Conservation (phyloP, 495 filamentous ascomycete genomes). For the Aspergillus baeticus region DNA sequence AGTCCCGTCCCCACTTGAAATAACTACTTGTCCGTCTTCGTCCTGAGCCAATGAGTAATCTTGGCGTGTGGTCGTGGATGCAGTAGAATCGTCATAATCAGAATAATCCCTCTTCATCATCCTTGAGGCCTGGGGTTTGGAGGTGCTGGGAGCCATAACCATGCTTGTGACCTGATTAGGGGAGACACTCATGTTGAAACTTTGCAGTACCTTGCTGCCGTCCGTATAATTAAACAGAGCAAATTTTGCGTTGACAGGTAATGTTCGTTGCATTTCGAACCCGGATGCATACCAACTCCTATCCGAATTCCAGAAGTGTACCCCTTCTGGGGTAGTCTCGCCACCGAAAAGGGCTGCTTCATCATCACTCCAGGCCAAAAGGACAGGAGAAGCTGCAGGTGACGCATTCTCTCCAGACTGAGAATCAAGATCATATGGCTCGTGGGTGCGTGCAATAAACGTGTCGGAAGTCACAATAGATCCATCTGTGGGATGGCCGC, state of each 20-base stretch:
- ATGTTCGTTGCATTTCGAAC: conserved; percentile 54
- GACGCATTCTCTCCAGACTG: conserved; percentile 51
- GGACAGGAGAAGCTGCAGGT: conserved; percentile 63
- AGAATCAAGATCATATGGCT: conserved; percentile 58
- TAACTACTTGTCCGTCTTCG: conserved; percentile 62
- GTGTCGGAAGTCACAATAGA: conserved; percentile 64
- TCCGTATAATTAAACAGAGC: conserved; percentile 68
- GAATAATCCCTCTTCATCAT: conserved; percentile 61
- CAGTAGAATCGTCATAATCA: conserved; percentile 71
- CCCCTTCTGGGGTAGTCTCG: conserved; percentile 57
- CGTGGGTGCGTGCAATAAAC: conserved; percentile 63
- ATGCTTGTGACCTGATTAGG: conserved; percentile 79
- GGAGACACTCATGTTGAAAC: conserved; percentile 71
- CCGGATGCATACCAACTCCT: conserved; percentile 65
- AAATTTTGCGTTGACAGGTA: conserved; percentile 59
- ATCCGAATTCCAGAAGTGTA: conserved; percentile 58
- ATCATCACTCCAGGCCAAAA: conserved; percentile 73
- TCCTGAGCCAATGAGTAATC: conserved; percentile 65
- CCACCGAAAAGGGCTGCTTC: conserved; percentile 80
- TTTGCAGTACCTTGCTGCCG: conserved; percentile 78
- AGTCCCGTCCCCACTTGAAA: conserved; percentile 69
- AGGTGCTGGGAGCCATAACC: conserved; percentile 43
- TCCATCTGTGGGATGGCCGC: conserved; percentile 62
- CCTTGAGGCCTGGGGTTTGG: conserved; percentile 33
- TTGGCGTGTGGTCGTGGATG: conserved; percentile 58